These are phyloP conservation scores for Kalaharituber pfeilii DNA, from an alignment of 2,329 filamentous ascomycete species.

Conservation along the genomic window DNA sequence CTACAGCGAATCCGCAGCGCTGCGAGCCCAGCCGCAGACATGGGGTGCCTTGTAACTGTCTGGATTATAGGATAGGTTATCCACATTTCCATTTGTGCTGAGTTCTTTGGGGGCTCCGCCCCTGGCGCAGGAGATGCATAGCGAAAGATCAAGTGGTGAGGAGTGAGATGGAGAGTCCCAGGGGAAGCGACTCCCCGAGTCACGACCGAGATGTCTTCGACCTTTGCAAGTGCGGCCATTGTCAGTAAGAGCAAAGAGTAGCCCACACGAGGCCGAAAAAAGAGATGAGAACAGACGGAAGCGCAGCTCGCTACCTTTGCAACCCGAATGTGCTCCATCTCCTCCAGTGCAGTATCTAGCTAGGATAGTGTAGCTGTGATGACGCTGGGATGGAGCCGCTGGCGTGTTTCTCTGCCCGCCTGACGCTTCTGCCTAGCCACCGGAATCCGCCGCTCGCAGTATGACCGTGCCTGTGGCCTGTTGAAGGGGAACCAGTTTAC, in stretches of 20 bases:
- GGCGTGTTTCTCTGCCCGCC: neutral
- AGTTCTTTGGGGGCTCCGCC: neutral
- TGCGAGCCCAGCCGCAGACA: conserved; percentile 30
- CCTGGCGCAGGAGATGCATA: neutral
- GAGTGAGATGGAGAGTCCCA: conserved; percentile 43
- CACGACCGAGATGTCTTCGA: conserved; percentile 45
- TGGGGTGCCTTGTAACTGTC: conserved; percentile 44
- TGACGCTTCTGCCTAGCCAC: too few relatives aligned
- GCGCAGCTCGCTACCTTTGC: conserved; percentile 16
- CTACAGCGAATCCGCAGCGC: conserved; percentile 76
- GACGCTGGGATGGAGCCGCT: neutral
- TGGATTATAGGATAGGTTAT: conserved; percentile 87
- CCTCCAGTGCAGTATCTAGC: neutral
- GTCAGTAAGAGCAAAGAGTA: conserved; percentile 5
- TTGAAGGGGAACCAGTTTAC: too few relatives aligned
- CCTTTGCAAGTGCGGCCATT: conserved; percentile 25
- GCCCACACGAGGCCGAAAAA: neutral
- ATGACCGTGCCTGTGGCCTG: too few relatives aligned
- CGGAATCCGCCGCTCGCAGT: too few relatives aligned
- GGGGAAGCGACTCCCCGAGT: conserved; percentile 40
- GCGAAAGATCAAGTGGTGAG: conserved; percentile 41
- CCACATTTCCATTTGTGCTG: conserved; percentile 48
- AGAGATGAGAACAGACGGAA: too few relatives aligned
- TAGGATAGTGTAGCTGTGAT: neutral
- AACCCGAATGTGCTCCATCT: conserved; percentile 23